Percentiles rank a stretch among this genome's conserved stretches.
phyloP scores from a whole-genome alignment of 2,329 filamentous ascomycete species.

The Aureobasidium musti region DNA sequence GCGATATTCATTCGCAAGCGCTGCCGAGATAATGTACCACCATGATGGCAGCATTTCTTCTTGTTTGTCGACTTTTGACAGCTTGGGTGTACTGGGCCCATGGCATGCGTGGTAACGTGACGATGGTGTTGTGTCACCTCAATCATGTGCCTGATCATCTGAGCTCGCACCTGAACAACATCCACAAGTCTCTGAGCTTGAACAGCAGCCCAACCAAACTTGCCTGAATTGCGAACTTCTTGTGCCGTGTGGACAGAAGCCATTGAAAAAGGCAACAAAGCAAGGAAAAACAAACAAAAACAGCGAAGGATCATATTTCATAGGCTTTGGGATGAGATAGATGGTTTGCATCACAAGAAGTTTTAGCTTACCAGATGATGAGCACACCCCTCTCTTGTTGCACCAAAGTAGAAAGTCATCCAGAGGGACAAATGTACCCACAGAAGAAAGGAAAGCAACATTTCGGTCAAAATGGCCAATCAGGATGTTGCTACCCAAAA shows the following conservation, averaged over 20 bases:
- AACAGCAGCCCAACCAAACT: slow-evolving; percentile 18
- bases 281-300: slow-evolving; percentile 17
- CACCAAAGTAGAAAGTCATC: not conserved
- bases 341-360: not conserved
- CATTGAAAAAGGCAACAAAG: not conserved
- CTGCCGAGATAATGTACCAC: not conserved
- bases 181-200: not conserved
- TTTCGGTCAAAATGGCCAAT: not conserved
- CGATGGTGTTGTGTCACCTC: not conserved
- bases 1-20: no score
- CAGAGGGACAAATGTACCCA: no score
- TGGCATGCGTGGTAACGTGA: slow-evolving; percentile 11
- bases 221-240: not conserved
- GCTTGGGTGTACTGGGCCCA: not conserved
- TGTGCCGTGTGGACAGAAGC: not conserved
- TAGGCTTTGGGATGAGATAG: not conserved
- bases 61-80: slow-evolving; percentile 21
- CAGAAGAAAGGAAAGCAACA: not conserved
- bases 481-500: not conserved
- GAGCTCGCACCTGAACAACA: not conserved
- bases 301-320: not conserved
- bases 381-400: not conserved
- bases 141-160: slow-evolving; percentile 16
- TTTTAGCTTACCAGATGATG: slow-evolving; percentile 7
- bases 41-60: not conserved